These are phyloP conservation scores for Ophiocordyceps unilateralis DNA, from an alignment of 2,329 filamentous ascomycete genomes.

Conservation along the genomic window DNA sequence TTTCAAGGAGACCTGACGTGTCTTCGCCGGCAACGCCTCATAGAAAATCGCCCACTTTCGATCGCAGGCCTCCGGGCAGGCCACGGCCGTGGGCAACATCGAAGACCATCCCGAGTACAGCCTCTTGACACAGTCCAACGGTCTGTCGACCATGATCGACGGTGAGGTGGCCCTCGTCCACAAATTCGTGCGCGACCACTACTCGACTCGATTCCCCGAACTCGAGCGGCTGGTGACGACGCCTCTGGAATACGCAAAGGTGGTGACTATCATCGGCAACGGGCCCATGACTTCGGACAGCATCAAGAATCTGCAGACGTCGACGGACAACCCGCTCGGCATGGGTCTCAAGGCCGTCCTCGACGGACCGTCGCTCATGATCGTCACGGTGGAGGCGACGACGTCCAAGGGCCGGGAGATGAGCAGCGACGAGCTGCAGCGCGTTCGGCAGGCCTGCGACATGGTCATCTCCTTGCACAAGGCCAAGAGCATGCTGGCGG, in stretches of 20 bases:
- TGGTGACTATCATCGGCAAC: conserved; percentile 84
- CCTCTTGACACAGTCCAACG: conserved; percentile 75
- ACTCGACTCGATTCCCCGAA: conserved; percentile 84
- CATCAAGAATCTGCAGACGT: conserved; percentile 64
- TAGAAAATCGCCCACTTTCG: conserved; percentile 71
- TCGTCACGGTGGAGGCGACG: conserved; percentile 86
- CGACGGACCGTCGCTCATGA: conserved; percentile 83
- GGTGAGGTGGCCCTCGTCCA: conserved; percentile 85
- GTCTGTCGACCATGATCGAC: conserved; percentile 79
- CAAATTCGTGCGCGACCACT: conserved; percentile 93
- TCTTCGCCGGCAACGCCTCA: conserved; percentile 22
- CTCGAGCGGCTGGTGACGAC: conserved; percentile 80
- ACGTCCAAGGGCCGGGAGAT: conserved; percentile 72
- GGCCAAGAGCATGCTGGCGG: conserved; percentile 72
- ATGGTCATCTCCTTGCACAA: conserved; percentile 78
- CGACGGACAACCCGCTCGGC: conserved; percentile 61
- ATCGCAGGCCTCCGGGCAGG: conserved; percentile 46
- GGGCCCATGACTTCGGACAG: conserved; percentile 67
- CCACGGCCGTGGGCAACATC: conserved; percentile 58
- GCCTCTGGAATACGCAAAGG: conserved; percentile 87
- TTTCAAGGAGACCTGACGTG: conserved; percentile 51
- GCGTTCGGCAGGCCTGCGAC: conserved; percentile 62
- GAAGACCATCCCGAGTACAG: conserved; percentile 88
- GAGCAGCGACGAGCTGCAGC: conserved; percentile 53
- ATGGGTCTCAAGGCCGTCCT: conserved; percentile 63